phyloP scores from a whole-genome alignment of 2,329 filamentous ascomycete genomes.

The Hypomyces perniciosus region DNA sequence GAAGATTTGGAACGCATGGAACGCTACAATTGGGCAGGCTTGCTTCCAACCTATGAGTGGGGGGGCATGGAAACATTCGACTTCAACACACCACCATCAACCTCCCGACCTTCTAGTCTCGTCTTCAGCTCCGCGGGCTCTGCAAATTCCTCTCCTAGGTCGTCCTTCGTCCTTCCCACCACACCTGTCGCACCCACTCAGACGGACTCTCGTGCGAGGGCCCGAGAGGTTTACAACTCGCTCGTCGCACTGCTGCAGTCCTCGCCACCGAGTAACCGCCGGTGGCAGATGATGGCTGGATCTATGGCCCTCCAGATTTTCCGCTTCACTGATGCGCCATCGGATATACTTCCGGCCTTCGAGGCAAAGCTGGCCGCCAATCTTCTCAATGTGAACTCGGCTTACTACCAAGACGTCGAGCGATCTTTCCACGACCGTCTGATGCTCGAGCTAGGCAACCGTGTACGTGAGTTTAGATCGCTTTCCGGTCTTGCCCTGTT shows the following conservation, averaged over 20 bases:
- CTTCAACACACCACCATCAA: conserved; percentile 40
- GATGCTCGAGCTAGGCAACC: conserved; percentile 40
- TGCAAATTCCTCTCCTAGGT: conserved; percentile 46
- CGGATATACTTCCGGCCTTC: conserved; percentile 40
- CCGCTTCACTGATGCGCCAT: conserved; percentile 47
- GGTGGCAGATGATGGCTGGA: conserved; percentile 48
- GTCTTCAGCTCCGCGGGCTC: conserved; percentile 46
- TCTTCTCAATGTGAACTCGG: conserved; percentile 37
- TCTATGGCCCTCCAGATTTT: conserved; percentile 53
- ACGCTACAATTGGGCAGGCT: conserved; percentile 24
- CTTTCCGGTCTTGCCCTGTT: conserved; percentile 50
- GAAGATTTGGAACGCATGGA: conserved; percentile 46
- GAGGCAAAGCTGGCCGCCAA: conserved; percentile 44
- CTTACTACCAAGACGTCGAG: conserved; percentile 45
- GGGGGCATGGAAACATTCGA: conserved; percentile 35
- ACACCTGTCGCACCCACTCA: conserved; percentile 31
- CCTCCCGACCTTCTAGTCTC: conserved; percentile 46
- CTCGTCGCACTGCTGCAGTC: conserved; percentile 51
- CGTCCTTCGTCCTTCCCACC: conserved; percentile 34
- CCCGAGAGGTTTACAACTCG: conserved; percentile 45
- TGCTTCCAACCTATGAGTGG: neutral
- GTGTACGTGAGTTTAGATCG: conserved; percentile 47
- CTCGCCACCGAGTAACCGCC: conserved; percentile 36
- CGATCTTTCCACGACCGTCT: conserved; percentile 43
- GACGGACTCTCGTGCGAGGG: conserved; percentile 37